A percentile compares a stretch with the other conserved stretches of the same genome.
phyloP scores from a whole-genome alignment of 768 basidiomycete species.

The Coprinopsis marcescibilis region DNA sequence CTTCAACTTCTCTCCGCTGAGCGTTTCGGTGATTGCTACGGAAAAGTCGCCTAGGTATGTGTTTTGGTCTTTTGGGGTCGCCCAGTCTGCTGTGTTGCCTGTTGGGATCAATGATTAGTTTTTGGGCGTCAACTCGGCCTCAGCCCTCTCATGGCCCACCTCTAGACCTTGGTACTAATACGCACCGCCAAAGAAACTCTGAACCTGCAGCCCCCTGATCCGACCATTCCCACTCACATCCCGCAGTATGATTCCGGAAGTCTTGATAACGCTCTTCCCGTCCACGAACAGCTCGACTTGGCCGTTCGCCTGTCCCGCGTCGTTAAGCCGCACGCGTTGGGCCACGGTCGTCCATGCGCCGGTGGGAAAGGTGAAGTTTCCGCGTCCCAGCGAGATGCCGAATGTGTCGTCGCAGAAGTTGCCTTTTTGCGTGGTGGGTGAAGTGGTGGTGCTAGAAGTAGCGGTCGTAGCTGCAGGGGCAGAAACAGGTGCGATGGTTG shows the following conservation, averaged over 20 bases:
- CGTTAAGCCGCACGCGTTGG: constrained; percentile 66
- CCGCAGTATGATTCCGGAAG: constrained; percentile 44
- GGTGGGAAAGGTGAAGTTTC: constrained; percentile 45
- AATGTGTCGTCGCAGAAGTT: constrained; percentile 42
- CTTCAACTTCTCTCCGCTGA: too few species aligned
- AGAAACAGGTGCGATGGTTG: too few species aligned
- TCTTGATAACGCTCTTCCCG: constrained; percentile 51
- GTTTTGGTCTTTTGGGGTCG: constrained; percentile 53
- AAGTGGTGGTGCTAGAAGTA: too few species aligned
- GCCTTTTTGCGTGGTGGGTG: too few species aligned
- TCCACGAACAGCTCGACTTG: constrained; percentile 56
- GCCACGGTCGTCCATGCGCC: constrained; percentile 57
- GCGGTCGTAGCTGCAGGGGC: too few species aligned
- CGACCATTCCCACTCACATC: constrained; percentile 39
- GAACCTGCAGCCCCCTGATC: constrained; percentile 57
- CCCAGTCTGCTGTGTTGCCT: constrained; percentile 45
- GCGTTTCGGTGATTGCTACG: too few species aligned
- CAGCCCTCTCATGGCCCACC: not conserved
- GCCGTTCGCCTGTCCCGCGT: constrained; percentile 56
- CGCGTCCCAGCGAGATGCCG: constrained; percentile 10
- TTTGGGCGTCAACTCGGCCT: not conserved
- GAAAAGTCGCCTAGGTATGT: constrained; percentile 56
- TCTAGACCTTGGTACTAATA: constrained; percentile 4
- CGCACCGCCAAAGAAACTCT: constrained; percentile 65
- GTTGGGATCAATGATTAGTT: not conserved